These are phyloP conservation scores for Suillus ampliporus DNA, from an alignment of 768 basidiomycete species.

Conservation along the genomic window DNA sequence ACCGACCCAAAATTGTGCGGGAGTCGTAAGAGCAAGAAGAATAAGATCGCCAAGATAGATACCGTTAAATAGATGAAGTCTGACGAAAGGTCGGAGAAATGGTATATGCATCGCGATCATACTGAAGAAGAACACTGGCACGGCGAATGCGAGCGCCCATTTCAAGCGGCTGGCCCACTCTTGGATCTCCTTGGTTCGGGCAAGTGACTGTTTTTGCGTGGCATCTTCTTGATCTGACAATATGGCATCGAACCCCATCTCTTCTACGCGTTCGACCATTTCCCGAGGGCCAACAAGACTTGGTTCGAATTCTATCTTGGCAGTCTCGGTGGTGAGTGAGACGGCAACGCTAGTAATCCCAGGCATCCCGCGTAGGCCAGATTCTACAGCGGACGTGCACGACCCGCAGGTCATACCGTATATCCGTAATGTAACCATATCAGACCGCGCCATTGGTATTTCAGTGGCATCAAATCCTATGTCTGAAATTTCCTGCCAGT, in stretches of 20 bases:
- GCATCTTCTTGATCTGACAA: constrained; percentile 80
- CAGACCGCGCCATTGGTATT: constrained; percentile 67
- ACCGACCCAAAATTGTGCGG: constrained; percentile 93
- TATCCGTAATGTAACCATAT: constrained; percentile 75
- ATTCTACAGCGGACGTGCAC: constrained; percentile 80
- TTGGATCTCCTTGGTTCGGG: constrained; percentile 87
- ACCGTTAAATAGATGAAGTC: constrained; percentile 59
- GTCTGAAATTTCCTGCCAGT: constrained; percentile 83
- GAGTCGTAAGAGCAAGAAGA: constrained; percentile 78
- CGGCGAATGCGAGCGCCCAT: constrained; percentile 75
- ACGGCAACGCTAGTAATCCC: constrained; percentile 77
- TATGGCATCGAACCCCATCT: constrained; percentile 91
- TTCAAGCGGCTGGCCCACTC: constrained; percentile 86
- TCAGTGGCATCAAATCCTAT: constrained; percentile 90
- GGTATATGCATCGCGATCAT: constrained; percentile 82
- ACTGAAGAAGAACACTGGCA: constrained; percentile 92
- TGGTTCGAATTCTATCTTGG: constrained; percentile 78
- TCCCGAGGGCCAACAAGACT: constrained; percentile 78
- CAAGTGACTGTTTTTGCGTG: constrained; percentile 85
- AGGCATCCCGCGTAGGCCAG: constrained; percentile 67
- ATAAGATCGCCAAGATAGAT: constrained; percentile 86
- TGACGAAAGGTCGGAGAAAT: constrained; percentile 59
- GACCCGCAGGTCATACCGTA: constrained; percentile 93
- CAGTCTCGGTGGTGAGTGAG: constrained; percentile 77
- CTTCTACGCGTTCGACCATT: constrained; percentile 85